These are phyloP conservation scores for Cladorrhinum sp. DNA, from an alignment of 2,329 filamentous ascomycete genomes.

Conservation along the genomic window DNA sequence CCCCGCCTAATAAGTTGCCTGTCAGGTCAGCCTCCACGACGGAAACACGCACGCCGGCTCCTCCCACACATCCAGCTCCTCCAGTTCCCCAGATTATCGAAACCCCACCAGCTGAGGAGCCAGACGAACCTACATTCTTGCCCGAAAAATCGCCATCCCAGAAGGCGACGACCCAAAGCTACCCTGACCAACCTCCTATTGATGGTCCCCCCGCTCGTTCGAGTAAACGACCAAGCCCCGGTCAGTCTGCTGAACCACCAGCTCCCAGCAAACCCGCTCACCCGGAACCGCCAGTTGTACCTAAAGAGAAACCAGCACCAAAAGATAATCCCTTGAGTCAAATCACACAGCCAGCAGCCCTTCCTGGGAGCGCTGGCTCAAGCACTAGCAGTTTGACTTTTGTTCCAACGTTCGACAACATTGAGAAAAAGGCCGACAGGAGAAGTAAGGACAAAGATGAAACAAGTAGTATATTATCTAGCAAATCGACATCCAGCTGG, in stretches of 20 bases:
- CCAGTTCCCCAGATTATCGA: constrained; percentile 62
- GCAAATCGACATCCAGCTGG: constrained; percentile 77
- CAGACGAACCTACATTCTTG: constrained; percentile 36
- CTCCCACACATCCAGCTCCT: constrained; percentile 17
- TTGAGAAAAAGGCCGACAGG: constrained; percentile 65
- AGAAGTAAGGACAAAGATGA: constrained; percentile 70
- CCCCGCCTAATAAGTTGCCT: constrained; percentile 35
- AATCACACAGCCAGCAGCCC: constrained; percentile 62
- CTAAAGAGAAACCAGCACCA: constrained; percentile 18
- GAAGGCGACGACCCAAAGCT: constrained; percentile 43
- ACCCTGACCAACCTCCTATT: constrained; percentile 35
- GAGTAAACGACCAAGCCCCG: constrained; percentile 29
- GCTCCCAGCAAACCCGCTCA: constrained; percentile 1
- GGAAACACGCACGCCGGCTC: constrained; percentile 24
- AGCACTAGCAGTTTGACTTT: constrained; percentile 77
- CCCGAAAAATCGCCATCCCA: constrained; percentile 57
- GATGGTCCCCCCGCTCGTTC: constrained; percentile 34
- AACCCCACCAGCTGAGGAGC: constrained; percentile 49
- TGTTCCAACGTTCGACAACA: constrained; percentile 63
- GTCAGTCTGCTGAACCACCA: constrained; percentile 17
- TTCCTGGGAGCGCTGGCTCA: constrained; percentile 64
- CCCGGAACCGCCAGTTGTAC: constrained; percentile 1
- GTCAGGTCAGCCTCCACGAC: constrained; percentile 34
- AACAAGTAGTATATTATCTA: constrained; percentile 66
- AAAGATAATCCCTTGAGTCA: constrained; percentile 53